Conservation (phyloP, 2,329 filamentous ascomycete species). For the Aspergillus flavus region DNA sequence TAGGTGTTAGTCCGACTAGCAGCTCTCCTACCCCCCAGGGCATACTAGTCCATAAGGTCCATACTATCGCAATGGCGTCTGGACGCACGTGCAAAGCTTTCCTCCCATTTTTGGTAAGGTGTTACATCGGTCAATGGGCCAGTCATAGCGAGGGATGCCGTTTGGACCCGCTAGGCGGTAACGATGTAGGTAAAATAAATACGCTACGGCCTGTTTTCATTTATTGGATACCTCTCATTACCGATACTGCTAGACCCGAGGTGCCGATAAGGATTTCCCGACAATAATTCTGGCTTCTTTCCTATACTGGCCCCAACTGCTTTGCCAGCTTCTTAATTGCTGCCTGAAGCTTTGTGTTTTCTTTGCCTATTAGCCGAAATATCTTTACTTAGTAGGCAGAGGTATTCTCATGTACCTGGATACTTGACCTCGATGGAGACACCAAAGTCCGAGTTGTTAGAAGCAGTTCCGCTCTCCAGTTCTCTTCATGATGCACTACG, state of each 20-base stretch:
- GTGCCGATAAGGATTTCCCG: neutral
- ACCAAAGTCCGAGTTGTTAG: neutral
- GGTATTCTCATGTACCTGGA: neutral
- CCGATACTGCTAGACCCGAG: neutral
- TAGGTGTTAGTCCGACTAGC: neutral
- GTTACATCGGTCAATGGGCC: neutral
- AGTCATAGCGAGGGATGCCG: neutral
- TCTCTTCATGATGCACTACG: conserved; percentile 36
- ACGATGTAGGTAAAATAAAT: neutral
- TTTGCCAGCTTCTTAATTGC: neutral
- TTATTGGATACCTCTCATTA: neutral
- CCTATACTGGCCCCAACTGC: neutral
- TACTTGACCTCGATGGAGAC: neutral
- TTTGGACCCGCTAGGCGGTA: neutral
- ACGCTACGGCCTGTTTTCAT: neutral
- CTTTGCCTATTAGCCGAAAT: neutral
- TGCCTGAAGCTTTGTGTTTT: neutral
- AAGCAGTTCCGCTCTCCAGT: conserved; percentile 22
- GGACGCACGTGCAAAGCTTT: conserved; percentile 12
- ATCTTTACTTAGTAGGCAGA: neutral
- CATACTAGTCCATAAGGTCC: neutral
- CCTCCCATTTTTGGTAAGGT: conserved; percentile 1
- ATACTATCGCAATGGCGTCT: conserved; percentile 1
- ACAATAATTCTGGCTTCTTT: neutral
- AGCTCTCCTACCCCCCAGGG: neutral